These are phyloP conservation scores for Prasinococcaceae sp. DNA, from an alignment of 139 green algal species.

Conservation along the genomic window DNA sequence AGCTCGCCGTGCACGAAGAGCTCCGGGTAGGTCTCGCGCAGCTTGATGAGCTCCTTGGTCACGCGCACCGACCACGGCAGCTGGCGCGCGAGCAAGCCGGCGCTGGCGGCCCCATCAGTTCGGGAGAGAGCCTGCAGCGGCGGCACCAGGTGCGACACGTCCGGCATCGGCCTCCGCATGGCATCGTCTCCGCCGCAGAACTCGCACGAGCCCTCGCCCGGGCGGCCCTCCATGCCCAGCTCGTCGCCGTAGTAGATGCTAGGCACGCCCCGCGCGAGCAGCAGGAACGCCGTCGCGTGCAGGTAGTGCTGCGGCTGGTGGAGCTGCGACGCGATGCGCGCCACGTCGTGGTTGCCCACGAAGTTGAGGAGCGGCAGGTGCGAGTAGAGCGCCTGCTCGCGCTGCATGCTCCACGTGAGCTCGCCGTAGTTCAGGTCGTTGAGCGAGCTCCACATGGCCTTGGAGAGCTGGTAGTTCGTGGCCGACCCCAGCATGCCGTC, in stretches of 20 bases:
- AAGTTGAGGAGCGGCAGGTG: conserved; percentile 15
- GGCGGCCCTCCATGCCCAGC: conserved; percentile 9
- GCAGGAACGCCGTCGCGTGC: conserved; percentile 5
- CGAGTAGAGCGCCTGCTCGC: conserved; percentile 11
- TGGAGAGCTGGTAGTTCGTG: conserved; percentile 27
- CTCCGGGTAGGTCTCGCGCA: too few relatives aligned
- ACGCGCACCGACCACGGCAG: too few relatives aligned
- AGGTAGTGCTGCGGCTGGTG: conserved; percentile 3
- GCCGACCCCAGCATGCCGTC: conserved; percentile 6
- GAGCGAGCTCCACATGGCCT: conserved; percentile 22
- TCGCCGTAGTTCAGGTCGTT: conserved; percentile 26
- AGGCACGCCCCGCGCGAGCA: conserved; percentile 10
- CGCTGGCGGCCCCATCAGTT: too few relatives aligned
- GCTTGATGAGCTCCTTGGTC: too few relatives aligned
- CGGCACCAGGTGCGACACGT: too few relatives aligned
- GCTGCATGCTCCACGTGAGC: conserved; percentile 16
- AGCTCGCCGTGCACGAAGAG: too few relatives aligned
- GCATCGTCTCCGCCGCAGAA: conserved; percentile 6
- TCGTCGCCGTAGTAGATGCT: conserved; percentile 29
- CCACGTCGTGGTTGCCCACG: conserved; percentile 23
- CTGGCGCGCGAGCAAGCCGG: too few relatives aligned
- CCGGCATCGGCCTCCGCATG: conserved; percentile 10
- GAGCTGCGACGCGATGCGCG: conserved; percentile 10
- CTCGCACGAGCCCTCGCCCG: too few relatives aligned
- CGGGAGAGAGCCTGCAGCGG: too few relatives aligned